Evolutionary conservation across 2,329 filamentous ascomycete species (phyloP).

Genomic region (Scytalidium sp.): DNA sequence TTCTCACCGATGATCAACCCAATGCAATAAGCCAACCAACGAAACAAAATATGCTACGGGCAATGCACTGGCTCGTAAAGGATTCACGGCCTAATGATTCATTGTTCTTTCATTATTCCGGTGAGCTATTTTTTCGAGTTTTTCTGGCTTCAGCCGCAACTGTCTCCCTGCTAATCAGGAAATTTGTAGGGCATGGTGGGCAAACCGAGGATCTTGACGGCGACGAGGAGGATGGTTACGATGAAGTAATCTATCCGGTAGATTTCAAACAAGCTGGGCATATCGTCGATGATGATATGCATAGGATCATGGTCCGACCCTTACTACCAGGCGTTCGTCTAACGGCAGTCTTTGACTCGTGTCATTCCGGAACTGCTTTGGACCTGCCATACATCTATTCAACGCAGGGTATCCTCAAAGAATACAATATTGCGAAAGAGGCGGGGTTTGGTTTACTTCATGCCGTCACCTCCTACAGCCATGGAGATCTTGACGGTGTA

Average conservation of each 20-base stretch:
- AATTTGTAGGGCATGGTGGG: constrained; percentile 65
- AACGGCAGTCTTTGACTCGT: constrained; percentile 68
- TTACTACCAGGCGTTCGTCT: constrained; percentile 80
- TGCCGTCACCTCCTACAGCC: constrained; percentile 60
- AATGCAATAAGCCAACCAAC: constrained; percentile 97
- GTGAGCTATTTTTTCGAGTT: no score
- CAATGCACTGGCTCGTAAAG: constrained; percentile 98
- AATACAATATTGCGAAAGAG: constrained; percentile 66
- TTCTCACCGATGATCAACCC: constrained; percentile 93
- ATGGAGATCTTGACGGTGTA: constrained; percentile 82
- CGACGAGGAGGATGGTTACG: constrained; percentile 78
- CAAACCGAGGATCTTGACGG: constrained; percentile 77
- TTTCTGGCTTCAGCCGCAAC: constrained; percentile 8
- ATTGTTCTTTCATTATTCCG: constrained; percentile 96
- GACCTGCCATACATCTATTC: constrained; percentile 69
- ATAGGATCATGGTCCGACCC: constrained; percentile 71
- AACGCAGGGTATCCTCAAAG: constrained; percentile 65
- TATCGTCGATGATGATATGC: constrained; percentile 82
- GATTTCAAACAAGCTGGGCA: constrained; percentile 78
- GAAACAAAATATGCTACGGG: constrained; percentile 89
- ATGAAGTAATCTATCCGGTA: constrained; percentile 84
- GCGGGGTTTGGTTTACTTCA: constrained; percentile 61
- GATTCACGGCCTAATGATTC: constrained; percentile 91
- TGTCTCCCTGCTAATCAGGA: constrained; percentile 8
- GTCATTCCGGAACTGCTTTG: constrained; percentile 64